Base-by-base conservation (phyloP, 805 yeast genomes). In the Hanseniaspora lindneri region DNA sequence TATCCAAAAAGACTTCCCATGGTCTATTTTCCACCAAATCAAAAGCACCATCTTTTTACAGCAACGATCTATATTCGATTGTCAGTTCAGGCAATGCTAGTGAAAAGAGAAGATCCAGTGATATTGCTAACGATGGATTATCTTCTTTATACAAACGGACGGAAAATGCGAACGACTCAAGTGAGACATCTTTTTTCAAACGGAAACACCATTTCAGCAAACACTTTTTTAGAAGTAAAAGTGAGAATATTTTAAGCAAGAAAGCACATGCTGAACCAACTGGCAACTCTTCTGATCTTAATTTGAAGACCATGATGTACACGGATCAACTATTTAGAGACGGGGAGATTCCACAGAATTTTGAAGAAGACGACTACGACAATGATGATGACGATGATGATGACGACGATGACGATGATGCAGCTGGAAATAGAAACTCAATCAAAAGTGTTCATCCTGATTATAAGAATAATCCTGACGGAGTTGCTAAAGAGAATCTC, bases 311-410 rank as follows among this genome's bases (percentile, higher is more conserved):
- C 10, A 46, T 46, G 49, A 46, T 46, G 49, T 46, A 46, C n/a
- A 39, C 49, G 2, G 49, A 46, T 39, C 49, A 46, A 19, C 14
- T 46, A 7, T 46, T 46, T n/a, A 37, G 49, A 39, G 43, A 46
- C 3, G 49, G 43, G 13, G 49, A 46, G 6, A 32, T 46, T 5
- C 41, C 50, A 20, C 30, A 33, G 2, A 40, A 39, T 23, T 40
- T 33, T 40, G 43, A 39, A 19, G 29, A 34, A 10, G 14, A 36
- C 2, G 35, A 34, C 1, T 35, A 40, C 4, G 44, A 46, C 14
- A 39, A 39, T 20, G 41, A 44, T 11, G 49, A 44, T 13, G 35
- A 42, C 19, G 40, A 42, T 34, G 13, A 19, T 9, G 30, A 30
- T 13, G 21, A 28, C 17, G 43, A 47, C 30, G 32, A 42, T 24